Evolutionary conservation across 208 protist species (phyloP).

Genomic region (Naegleria gruberi): DNA sequence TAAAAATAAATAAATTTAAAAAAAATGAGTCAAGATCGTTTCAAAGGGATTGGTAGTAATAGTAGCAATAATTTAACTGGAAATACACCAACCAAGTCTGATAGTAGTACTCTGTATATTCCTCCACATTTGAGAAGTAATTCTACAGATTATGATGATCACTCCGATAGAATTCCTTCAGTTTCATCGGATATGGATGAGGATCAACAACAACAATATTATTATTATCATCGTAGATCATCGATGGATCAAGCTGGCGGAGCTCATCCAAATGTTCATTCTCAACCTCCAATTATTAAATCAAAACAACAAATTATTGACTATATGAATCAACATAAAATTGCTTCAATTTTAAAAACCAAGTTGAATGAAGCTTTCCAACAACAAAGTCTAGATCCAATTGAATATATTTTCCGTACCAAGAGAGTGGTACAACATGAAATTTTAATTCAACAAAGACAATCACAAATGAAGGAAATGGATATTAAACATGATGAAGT

Average conservation of each 20-base stretch:
- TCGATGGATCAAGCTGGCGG: background rate
- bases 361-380: background rate
- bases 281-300: background rate
- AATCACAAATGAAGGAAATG: background rate
- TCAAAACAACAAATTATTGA: conserved; percentile 1
- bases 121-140: background rate
- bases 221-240: background rate
- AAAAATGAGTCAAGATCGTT: too few species aligned
- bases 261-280: background rate
- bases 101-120: background rate
- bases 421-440: background rate
- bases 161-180: background rate
- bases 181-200: background rate
- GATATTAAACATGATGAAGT: conserved; percentile 9
- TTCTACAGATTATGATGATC: background rate
- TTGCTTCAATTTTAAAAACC: background rate
- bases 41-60: too few species aligned
- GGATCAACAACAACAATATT: conserved; percentile 5
- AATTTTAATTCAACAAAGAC: background rate
- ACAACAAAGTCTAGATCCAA: background rate
- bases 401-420: background rate
- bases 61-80: too few species aligned
- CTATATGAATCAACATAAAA: background rate
- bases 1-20: too few species aligned
- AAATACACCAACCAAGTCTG: background rate